A percentile compares a stretch with the other conserved stretches of the same genome.
Evolutionary conservation across 2,329 filamentous ascomycete genomes (phyloP).

Genomic region (Elsinoe batatas): DNA sequence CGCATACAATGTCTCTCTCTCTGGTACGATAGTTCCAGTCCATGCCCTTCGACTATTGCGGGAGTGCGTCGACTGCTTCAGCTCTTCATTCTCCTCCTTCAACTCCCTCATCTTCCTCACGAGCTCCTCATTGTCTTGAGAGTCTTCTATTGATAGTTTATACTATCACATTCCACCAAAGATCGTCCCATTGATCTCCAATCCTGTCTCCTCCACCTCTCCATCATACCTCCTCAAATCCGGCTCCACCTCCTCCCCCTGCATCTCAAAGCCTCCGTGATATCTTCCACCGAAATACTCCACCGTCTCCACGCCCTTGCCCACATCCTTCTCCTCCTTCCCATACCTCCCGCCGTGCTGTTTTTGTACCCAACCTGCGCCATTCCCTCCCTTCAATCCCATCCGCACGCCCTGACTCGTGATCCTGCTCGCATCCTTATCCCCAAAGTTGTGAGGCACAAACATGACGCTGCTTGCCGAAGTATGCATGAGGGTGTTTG

Average conservation of each 20-base stretch:
- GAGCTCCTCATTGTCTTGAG: no score
- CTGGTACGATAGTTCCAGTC: no score
- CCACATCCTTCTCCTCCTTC: conserved; percentile 13
- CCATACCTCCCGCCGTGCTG: conserved; percentile 4
- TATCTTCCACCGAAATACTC: conserved; percentile 25
- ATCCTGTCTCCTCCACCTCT: conserved; percentile 25
- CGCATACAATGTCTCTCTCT: no score
- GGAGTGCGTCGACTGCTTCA: no score
- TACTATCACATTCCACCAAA: background rate
- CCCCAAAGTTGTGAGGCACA: conserved; percentile 25
- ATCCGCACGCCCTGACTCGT: conserved; percentile 24
- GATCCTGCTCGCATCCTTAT: conserved; percentile 22
- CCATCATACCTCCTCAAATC: conserved; percentile 19
- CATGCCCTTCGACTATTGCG: no score
- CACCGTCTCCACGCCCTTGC: conserved; percentile 18
- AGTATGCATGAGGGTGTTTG: conserved; percentile 26
- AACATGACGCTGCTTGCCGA: conserved; percentile 24
- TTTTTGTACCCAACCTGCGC: conserved; percentile 10
- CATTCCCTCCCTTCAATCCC: conserved; percentile 21
- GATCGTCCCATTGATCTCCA: conserved; percentile 19
- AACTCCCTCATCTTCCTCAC: no score
- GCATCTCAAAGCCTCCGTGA: conserved; percentile 19
- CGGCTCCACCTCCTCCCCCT: conserved; percentile 22
- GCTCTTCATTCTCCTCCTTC: no score
- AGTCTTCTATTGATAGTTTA: no score